Evolutionary conservation across 2,329 filamentous ascomycete species (phyloP).

Genomic region (Aschersonia sp.): DNA sequence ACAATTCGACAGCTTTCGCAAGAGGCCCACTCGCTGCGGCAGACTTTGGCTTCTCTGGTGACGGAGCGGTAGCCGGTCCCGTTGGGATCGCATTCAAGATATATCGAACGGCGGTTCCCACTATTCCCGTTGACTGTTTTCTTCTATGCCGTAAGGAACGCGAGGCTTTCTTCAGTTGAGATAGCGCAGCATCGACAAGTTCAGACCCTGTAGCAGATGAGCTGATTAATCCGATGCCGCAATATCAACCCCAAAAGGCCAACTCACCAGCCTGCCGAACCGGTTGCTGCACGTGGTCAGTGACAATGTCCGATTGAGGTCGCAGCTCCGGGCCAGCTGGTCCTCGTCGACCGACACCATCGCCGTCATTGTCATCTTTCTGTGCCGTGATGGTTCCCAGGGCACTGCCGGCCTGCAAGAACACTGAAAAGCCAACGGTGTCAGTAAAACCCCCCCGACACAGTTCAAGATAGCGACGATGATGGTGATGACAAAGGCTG

Average conservation of each 20-base stretch:
- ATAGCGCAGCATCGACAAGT: constrained; percentile 35
- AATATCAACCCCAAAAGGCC: background rate
- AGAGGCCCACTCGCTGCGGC: constrained; percentile 25
- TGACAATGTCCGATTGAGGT: constrained; percentile 15
- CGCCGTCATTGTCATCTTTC: constrained; percentile 16
- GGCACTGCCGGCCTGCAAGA: constrained; percentile 27
- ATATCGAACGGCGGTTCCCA: constrained; percentile 26
- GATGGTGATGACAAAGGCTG: background rate
- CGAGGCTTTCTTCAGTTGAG: constrained; percentile 34
- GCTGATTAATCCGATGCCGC: background rate
- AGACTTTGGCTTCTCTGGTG: constrained; percentile 15
- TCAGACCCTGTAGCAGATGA: constrained; percentile 27
- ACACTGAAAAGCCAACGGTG: constrained; percentile 20
- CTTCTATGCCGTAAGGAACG: constrained; percentile 27
- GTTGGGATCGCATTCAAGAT: constrained; percentile 34
- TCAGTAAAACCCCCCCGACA: constrained; percentile 9
- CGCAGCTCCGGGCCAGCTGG: constrained; percentile 17
- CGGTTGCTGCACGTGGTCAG: constrained; percentile 12
- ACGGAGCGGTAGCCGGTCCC: constrained; percentile 31
- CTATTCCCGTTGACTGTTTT: constrained; percentile 28
- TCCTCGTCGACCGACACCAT: constrained; percentile 13
- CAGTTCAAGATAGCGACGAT: background rate
- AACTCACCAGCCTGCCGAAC: constrained; percentile 23
- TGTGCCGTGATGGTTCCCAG: constrained; percentile 24
- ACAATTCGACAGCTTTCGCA: constrained; percentile 33